Evolutionary conservation across 371 early-diverging fungal species (phyloP), one percentile per base, ranked within the genome.

Genomic region (Dinochytrium kinnereticum): DNA sequence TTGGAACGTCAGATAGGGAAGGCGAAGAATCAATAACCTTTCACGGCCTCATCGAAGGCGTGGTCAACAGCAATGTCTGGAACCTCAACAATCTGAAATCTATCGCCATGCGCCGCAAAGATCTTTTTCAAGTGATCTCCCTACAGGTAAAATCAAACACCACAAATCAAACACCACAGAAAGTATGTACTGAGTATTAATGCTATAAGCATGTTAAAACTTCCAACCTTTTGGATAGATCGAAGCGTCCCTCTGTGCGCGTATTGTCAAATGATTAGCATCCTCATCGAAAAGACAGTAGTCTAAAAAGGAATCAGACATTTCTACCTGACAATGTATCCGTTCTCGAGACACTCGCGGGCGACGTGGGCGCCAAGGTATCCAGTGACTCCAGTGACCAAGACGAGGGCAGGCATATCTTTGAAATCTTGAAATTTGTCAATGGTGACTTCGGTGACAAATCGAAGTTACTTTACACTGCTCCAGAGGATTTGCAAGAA

Each of bases 11-110:
- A 53, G 36, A 28, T 69, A 17, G n/a, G 19, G 31, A 2, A 34
- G 21, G 59, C n/a, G 61, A 65, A 44, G 44, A 44, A 19, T 13
- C 19, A 44, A 13, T 0, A 31, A 49, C 75, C 79, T 53, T 77
- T 74, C 34, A 78, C 77, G 59, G 78, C 79, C 51, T 77, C 69
- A 64, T 81, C 79, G 51, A 80, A 82, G n/a, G 73, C 81, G 19
- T 69, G 75, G n/a, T 59, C 51, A n/a, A 38, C 53, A 28, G 33
- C 65, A 34, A 78, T 39, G 44, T 81, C 76, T 26, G 28, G 28
- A n/a, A 77, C 78, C 7, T 50, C 61, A 7, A 71, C 67, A 36
- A 71, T 34, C 74, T 72, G 69, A 51, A 81, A 39, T 49, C 36
- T 13, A 70, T 59, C 89, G 70, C 7, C 7, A 33, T 78, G 70